phyloP scores from a whole-genome alignment of 768 basidiomycete genomes.

The Lactarius psammicola region DNA sequence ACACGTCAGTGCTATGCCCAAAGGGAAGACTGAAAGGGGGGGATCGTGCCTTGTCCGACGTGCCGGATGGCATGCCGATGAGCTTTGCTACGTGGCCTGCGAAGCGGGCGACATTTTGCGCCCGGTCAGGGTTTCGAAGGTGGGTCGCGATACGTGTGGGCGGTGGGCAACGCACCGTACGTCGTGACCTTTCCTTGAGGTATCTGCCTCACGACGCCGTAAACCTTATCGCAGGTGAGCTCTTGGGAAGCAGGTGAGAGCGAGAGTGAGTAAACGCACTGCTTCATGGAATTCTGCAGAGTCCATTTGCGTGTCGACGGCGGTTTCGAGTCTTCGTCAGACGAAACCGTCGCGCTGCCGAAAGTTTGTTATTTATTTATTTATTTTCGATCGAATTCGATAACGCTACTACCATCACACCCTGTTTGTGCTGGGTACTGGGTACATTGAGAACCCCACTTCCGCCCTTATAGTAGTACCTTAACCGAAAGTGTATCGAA shows the following conservation, averaged over 20 bases:
- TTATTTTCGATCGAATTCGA: not conserved
- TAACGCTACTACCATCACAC: not conserved
- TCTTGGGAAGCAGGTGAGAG: not conserved
- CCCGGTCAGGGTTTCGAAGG: not conserved
- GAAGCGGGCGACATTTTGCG: not conserved
- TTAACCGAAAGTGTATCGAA: not conserved
- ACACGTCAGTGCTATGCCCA: not conserved
- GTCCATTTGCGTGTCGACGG: conserved; percentile 36
- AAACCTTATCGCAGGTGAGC: conserved; percentile 49
- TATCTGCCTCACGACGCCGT: conserved; percentile 67
- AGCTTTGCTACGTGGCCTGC: conserved; percentile 78
- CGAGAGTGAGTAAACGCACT: conserved; percentile 37
- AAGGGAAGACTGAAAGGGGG: not conserved
- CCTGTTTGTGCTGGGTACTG: not conserved
- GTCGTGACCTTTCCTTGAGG: conserved; percentile 68
- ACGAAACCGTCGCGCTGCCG: too few species aligned
- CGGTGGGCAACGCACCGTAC: conserved; percentile 51
- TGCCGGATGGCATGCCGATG: conserved; percentile 78
- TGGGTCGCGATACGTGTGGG: not conserved
- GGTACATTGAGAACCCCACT: not conserved
- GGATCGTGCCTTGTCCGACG: conserved; percentile 68
- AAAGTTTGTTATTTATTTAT: not conserved
- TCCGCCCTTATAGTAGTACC: not conserved
- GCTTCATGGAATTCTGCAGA: conserved; percentile 62
- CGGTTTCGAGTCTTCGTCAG: too few species aligned